Conservation (phyloP, 495 filamentous ascomycete genomes). For the Tuber magnatum region DNA sequence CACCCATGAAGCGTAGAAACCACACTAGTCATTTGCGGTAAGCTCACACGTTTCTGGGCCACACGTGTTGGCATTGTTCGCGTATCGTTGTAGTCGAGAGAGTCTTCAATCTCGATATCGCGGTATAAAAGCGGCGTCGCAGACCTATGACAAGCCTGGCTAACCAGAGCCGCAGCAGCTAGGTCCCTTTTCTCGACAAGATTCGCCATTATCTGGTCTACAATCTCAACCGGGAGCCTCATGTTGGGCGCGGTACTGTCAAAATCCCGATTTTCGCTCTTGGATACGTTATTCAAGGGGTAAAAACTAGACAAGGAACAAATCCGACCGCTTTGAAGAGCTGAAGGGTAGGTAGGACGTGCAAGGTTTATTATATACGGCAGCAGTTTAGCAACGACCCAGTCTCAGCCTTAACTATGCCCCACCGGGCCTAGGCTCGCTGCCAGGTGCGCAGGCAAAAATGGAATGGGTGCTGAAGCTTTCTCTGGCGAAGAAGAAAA, state of each 20-base stretch:
- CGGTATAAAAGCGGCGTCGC: slow-evolving; percentile 25
- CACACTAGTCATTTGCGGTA: slow-evolving; percentile 20
- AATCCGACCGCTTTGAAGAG: background rate
- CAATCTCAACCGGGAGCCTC: slow-evolving; percentile 29
- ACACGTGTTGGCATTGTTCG: background rate
- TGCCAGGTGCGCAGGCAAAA: background rate
- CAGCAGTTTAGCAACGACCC: slow-evolving; percentile 18
- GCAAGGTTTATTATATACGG: slow-evolving; percentile 9
- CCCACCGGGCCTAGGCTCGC: background rate
- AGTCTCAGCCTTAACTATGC: slow-evolving; percentile 19
- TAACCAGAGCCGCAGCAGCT: slow-evolving; percentile 23
- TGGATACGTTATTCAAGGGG: slow-evolving; percentile 15
- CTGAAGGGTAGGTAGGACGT: slow-evolving; percentile 4
- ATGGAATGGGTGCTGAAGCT: background rate
- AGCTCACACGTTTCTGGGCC: slow-evolving; percentile 16
- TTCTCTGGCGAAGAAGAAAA: background rate
- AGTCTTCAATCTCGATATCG: slow-evolving; percentile 26
- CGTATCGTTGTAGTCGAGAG: background rate
- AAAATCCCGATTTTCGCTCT: background rate
- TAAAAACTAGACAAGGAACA: background rate
- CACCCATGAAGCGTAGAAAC: slow-evolving; percentile 26
- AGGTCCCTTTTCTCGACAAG: slow-evolving; percentile 22
- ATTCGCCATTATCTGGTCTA: slow-evolving; percentile 31
- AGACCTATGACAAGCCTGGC: slow-evolving; percentile 28
- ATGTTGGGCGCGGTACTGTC: slow-evolving; percentile 17